Base-by-base conservation (phyloP, 441 rosid genomes). In the Euphorbia corollata region DNA sequence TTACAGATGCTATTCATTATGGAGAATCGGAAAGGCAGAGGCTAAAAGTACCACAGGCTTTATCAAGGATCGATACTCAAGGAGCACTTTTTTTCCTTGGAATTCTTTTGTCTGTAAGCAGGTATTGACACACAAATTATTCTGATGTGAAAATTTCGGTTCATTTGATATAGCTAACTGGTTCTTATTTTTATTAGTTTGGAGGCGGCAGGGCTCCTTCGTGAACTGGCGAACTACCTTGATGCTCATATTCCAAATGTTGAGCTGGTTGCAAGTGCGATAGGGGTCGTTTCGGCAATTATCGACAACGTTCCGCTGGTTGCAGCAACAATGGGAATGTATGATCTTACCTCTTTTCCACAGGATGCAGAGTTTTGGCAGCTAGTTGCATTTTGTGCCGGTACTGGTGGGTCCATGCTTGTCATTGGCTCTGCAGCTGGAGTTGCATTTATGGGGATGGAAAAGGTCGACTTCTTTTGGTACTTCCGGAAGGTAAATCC, bases 241-340 rank as follows among this genome's bases (percentile, higher is more conserved):
- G 95, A 93, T 74, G 78, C 96, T 30, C 86, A 93, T 71, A 79
- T 93, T 68, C 84, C 87, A 8, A 91, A 81, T 24, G 39, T 84
- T 10, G 95, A 90, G 80, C 81, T 93, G 13, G 79, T 89, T 8
- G 93, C 97, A 34, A 87, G 93, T 71, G 82, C 95, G 24, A 75
- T 93, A 2, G 96, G 95, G 67, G 84, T 89, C 13, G 88, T 86
- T 61, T 93, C 99, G 13, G 96, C 97, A 60, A 75, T 93, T 66
- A 85, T 93, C 68, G 99, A 93, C 77, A 89, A 91, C 51, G 96
- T 90, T 43, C 97, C 97, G 4, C 78, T 93, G 58, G 95, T 91
- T 79, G 97, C 97, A 57, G 96, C 96, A 36, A 84, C 97, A 39
- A 90, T 93, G 95, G 97, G 97, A 72, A 93, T 90, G 97, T 93